A percentile compares a stretch with the other conserved stretches of the same genome.
phyloP scores from a whole-genome alignment of 2,329 filamentous ascomycete species.

The Alternaria angustiovoidea region DNA sequence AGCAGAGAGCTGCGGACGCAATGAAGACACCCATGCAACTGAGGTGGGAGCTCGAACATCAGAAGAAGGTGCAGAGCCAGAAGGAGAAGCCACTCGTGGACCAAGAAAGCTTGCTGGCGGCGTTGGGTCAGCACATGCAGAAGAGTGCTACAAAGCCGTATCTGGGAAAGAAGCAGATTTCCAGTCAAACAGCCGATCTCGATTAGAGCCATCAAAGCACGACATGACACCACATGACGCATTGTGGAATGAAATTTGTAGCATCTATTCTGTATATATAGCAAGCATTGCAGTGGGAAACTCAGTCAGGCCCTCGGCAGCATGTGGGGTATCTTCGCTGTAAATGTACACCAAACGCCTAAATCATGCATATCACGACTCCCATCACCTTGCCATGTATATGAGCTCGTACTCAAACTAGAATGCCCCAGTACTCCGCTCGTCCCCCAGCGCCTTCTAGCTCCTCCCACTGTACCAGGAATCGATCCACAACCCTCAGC shows the following conservation, averaged over 20 bases:
- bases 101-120: slow-evolving; percentile 49
- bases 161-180: slow-evolving; percentile 20
- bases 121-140: slow-evolving; percentile 54
- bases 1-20: slow-evolving; percentile 25
- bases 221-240: neutral
- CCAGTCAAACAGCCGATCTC: slow-evolving; percentile 15
- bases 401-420: slow-evolving; percentile 37
- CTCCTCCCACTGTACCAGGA: slow-evolving; percentile 81
- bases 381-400: neutral
- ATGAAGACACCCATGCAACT: slow-evolving; percentile 49
- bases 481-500: slow-evolving; percentile 73
- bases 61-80: slow-evolving; percentile 31
- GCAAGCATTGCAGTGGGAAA: slow-evolving; percentile 10
- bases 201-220: slow-evolving; percentile 15
- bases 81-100: slow-evolving; percentile 34
- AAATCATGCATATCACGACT: neutral
- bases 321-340: slow-evolving; percentile 21
- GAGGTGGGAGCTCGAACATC: slow-evolving; percentile 42
- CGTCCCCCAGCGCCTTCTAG: slow-evolving; percentile 59
- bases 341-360: slow-evolving; percentile 17
- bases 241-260: slow-evolving; percentile 15
- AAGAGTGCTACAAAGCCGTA: slow-evolving; percentile 29
- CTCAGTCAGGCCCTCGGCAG: neutral
- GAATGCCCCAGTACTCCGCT: slow-evolving; percentile 56
- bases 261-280: slow-evolving; percentile 37